phyloP scores from a whole-genome alignment of 1,139 yeast genomes.

The Blastobotrys capitulatus region DNA sequence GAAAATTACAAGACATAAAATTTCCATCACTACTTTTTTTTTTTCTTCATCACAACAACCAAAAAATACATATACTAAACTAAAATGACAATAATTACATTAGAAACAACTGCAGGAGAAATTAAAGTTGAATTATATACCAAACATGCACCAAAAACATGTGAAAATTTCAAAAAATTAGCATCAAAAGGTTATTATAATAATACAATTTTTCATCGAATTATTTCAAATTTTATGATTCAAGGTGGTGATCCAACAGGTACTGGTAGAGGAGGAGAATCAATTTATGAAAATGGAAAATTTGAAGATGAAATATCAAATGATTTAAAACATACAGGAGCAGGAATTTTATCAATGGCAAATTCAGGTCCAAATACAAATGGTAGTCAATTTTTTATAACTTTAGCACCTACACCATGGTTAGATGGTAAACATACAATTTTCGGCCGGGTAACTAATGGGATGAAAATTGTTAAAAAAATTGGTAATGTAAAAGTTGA shows the following conservation, averaged over 20 bases:
- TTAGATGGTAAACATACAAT: constrained; percentile 45
- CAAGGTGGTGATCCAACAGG: constrained; percentile 39
- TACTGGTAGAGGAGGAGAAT: constrained; percentile 33
- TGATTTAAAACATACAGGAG: constrained; percentile 45
- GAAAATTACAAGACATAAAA: no score
- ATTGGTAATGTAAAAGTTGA: constrained; percentile 47
- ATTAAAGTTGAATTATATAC: constrained; percentile 29
- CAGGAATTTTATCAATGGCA: constrained; percentile 53
- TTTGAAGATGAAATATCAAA: constrained; percentile 45
- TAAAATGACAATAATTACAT: constrained; percentile 11
- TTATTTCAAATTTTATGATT: constrained; percentile 37
- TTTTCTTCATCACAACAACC: background rate
- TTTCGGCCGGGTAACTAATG: constrained; percentile 58
- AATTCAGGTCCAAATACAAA: constrained; percentile 35
- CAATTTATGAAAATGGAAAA: constrained; percentile 26
- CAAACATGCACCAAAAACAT: constrained; percentile 31
- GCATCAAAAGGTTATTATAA: constrained; percentile 30
- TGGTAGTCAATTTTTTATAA: constrained; percentile 48
- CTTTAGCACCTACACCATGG: constrained; percentile 43
- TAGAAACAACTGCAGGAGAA: constrained; percentile 24
- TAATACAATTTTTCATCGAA: constrained; percentile 35
- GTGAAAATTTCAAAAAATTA: constrained; percentile 27
- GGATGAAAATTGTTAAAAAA: constrained; percentile 46
- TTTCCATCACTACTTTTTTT: no score
- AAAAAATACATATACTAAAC: background rate